Conservation (phyloP, 352 stramenopile genomes). For the Phytophthora sp. region DNA sequence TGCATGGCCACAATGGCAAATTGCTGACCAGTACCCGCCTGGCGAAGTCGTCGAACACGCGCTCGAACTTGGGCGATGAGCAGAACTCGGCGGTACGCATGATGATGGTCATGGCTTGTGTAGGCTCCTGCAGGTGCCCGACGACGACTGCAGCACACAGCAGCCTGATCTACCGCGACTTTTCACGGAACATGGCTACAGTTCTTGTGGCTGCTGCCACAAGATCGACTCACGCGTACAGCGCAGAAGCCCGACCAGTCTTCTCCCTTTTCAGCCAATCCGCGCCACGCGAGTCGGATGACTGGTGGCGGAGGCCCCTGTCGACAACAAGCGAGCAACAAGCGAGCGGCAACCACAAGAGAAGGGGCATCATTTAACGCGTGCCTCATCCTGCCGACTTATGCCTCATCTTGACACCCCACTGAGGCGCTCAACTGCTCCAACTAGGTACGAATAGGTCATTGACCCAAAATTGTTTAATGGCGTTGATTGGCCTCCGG, state of each 20-base stretch:
- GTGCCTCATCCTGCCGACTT: too few species aligned
- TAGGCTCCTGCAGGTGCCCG: neutral
- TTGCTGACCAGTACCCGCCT: conserved; percentile 36
- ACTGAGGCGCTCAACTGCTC: too few species aligned
- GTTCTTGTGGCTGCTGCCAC: neutral
- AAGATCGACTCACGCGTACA: neutral
- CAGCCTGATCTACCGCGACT: conserved; percentile 17
- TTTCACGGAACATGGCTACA: conserved; percentile 36
- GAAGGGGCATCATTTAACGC: neutral
- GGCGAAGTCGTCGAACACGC: conserved; percentile 79
- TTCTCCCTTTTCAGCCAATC: conserved; percentile 27
- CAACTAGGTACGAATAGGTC: too few species aligned
- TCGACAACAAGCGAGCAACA: conserved; percentile 9
- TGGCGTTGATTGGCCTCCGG: too few species aligned
- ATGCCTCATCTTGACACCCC: too few species aligned
- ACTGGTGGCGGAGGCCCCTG: conserved; percentile 30
- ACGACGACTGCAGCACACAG: too few species aligned
- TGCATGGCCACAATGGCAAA: conserved; percentile 8
- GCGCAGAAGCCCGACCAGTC: neutral
- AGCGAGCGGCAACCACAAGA: neutral
- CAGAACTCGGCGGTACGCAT: conserved; percentile 74
- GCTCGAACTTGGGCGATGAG: conserved; percentile 76
- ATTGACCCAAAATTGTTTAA: too few species aligned
- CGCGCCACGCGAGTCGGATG: conserved; percentile 15
- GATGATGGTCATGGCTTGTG: conserved; percentile 57